Evolutionary conservation across 371 early-diverging fungal genomes (phyloP), one percentile per base, ranked within the genome.

Genomic region (Enteropsectra breve): DNA sequence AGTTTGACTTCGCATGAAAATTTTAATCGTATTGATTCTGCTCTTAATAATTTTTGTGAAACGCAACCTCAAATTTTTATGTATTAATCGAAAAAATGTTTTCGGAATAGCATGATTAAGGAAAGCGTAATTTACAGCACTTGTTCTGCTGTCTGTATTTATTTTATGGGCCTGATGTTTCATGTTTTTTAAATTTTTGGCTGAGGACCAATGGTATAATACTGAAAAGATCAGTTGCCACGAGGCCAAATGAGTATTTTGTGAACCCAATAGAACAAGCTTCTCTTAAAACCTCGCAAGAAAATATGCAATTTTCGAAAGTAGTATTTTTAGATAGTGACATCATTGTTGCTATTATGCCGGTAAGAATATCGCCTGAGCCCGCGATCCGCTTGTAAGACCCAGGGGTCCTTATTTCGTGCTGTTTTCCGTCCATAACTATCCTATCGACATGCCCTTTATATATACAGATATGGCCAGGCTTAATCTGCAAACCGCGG

Each of bases 341-440:
- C 15, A 76, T 18, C n/a, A 64, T 24, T 3, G 72, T 50, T 24
- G 87, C 89, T 28, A 91, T 68, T 6, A 85, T 72, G 0, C 97
- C 97, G 15, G 87, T 81, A 24, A 94, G 80, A n/a, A 96, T 81
- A 77, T 96, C 97, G 11, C 97, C 97, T 76, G 92, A 94, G 2
- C 97, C 95, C 13, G 94, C 94, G 72, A 89, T 89, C n/a, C 97
- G 82, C 64, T 91, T 86, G 32, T 86, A 76, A 1, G 88, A 86
- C 21, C 89, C 88, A 70, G 81, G 54, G 83, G 83, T 59, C 6
- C 36, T 24, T 21, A 72, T 29, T 5, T 28, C 38, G 4, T 57
- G 50, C 30, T 59, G 33, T 13, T 8, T 55, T 37, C 60, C 54
- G 11, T 49, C 46, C 46, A 28, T 52, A 29, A 38, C 77, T 38